A percentile compares a stretch with the other conserved stretches of the same genome.
These are phyloP conservation scores for Rhodofomes roseus DNA, from an alignment of 1,284 basidiomycete genomes.

Conservation along the genomic window DNA sequence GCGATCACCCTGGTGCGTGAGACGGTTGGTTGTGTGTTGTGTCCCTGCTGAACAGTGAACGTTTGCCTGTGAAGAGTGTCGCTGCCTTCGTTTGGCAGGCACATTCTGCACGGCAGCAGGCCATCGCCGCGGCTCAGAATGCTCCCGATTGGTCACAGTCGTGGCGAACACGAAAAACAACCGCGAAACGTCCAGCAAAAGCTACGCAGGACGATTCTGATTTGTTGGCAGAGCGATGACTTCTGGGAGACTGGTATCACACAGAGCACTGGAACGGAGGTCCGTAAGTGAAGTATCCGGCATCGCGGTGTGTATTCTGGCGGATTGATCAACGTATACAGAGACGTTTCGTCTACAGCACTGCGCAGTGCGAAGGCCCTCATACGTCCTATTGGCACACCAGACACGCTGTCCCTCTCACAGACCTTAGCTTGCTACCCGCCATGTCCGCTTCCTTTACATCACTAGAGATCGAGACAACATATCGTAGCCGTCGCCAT, in stretches of 20 bases:
- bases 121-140: constrained; percentile 2
- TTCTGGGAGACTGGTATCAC: too few relatives aligned
- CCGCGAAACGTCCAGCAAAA: background rate
- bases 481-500: background rate
- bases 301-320: too few relatives aligned
- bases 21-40: background rate
- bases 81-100: constrained; percentile 23
- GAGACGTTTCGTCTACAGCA: too few relatives aligned
- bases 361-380: too few relatives aligned
- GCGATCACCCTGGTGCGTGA: constrained; percentile 45
- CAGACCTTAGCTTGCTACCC: too few relatives aligned
- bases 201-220: background rate
- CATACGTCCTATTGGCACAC: too few relatives aligned
- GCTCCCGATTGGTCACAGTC: background rate
- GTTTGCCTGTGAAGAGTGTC: constrained; percentile 12
- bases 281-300: too few relatives aligned
- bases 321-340: too few relatives aligned
- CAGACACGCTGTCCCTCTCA: too few relatives aligned
- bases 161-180: background rate
- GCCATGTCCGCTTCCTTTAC: background rate
- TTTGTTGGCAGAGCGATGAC: background rate
- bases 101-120: constrained; percentile 18
- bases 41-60: background rate
- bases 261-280: too few relatives aligned
- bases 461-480: background rate